Base-by-base conservation (phyloP, 2,329 filamentous ascomycete species). In the Xylaria sp. region DNA sequence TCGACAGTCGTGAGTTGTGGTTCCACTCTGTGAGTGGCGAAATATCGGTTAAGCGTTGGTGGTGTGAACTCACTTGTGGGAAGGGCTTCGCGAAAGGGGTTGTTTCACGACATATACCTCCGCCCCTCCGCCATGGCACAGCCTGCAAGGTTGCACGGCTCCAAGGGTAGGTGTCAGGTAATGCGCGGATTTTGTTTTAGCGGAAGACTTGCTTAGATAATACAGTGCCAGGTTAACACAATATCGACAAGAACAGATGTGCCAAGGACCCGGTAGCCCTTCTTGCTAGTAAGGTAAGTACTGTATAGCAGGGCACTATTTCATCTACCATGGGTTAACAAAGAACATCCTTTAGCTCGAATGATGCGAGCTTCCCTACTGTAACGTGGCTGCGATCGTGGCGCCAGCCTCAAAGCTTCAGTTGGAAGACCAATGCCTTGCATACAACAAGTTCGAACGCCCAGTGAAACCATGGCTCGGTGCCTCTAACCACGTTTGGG, bases 161-260 rank as follows among this genome's bases (percentile, higher is more conserved):
- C 17, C 68, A 58, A 58, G 70, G 70, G 67, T 64, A 59, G 54
- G 70, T 71, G 41, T 71, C 70, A 71, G 70, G 70, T 70, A 63
- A 67, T 58, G 64, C 68, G 54, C 27, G 38, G 43, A 33, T 13
- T 51, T 41, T 54, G 25, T 43, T 57, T 53, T 43, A 15, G 47
- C 4, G n/a, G 31, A 40, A 53, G 54, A 60, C 55, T 53, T 63
- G 65, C 66, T 65, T 67, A 67, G 52, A 38, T 59, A 59, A 59
- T 41, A 54, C n/a, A 13, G 8, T 21, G 13, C n/a, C 19, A 29
- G 41, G 27, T 21, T 27, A 25, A 11, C 13, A 23, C 9, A 27
- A 31, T 9, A 11, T 41, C 11, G 13, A 57, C 23, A n/a, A 48
- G 43, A 43, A 25, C 19, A 48, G 19, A 48, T n/a, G 29, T 17